Base-by-base conservation (phyloP, 805 yeast species). In the Ogataea philodendri region DNA sequence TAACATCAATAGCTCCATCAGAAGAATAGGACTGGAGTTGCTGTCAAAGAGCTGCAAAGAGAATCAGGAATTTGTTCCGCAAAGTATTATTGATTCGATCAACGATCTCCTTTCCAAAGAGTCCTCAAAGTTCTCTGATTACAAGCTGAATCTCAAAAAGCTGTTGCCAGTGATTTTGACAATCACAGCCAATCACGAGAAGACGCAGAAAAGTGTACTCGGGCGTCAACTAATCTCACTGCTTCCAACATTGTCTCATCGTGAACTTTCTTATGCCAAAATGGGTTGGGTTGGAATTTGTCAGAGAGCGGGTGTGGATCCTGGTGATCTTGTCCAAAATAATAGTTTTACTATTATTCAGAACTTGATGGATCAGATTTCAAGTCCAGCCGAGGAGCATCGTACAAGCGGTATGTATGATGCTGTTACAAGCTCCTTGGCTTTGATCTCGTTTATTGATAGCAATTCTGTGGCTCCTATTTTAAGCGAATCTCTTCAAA, bases 221-320 rank as follows among this genome's bases (percentile, higher is more conserved):
- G 51, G 55, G 4, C 38, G 54, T 6, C 60, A 66, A 15, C 44
- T 80, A 10, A 42, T 68, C 13, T 59, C 66, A 7, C 41, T 67
- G 11, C 51, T 78, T 11, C 54, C 76, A 15, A 44, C 71, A 5
- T 48, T 71, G 11, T 83, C 80, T 48, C 68, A 66, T 40, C 32
- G 49, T 2, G 35, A 47, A 3, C 54, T 74, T n/a, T 45, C 59
- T 4, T 28, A 39, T 57, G 44, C 62, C 66, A 54, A 46, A 2
- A 62, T 72, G 41, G 80, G 82, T 2, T 90, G 97, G 97, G 82
- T 87, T 21, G 84, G 84, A 0, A 59, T 87, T 26, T 78, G 78
- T 22, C 74, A 81, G 49, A 65, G 74, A 29, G 71, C 83, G 6
- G 52, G 60, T 2, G 49, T 71, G 19, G 94, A 89, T 54, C 85